Evolutionary conservation across 2,329 filamentous ascomycete genomes (phyloP).

Genomic region (Fusarium sp.): DNA sequence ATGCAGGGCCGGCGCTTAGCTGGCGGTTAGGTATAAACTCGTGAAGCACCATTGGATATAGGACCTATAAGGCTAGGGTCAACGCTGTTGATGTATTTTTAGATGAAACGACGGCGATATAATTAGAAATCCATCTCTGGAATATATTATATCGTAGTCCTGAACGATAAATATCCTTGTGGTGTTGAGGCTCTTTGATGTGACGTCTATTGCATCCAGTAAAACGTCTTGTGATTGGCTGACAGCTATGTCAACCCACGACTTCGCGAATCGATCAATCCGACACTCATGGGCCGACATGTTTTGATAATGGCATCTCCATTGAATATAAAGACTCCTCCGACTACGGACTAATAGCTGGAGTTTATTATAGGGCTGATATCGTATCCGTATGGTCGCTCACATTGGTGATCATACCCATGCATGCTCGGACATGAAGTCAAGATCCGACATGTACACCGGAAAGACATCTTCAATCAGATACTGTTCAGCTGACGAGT

Average conservation of each 20-base stretch:
- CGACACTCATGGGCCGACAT: background rate
- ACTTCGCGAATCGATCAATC: conserved; percentile 3
- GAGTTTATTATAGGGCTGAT: conserved; percentile 6
- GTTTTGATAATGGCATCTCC: background rate
- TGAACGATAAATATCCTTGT: conserved; percentile 10
- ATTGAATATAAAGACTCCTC: background rate
- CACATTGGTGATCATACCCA: background rate
- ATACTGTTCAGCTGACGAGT: conserved; percentile 13
- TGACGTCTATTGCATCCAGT: conserved; percentile 20
- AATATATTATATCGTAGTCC: background rate
- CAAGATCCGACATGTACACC: conserved; percentile 10
- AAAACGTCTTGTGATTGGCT: conserved; percentile 36
- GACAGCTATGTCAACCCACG: background rate
- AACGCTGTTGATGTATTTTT: conserved; percentile 25
- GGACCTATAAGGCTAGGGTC: conserved; percentile 5
- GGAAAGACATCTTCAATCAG: conserved; percentile 15
- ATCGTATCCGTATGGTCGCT: background rate
- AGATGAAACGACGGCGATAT: conserved; percentile 12
- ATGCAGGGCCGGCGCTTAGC: conserved; percentile 42
- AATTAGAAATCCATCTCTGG: conserved; percentile 13
- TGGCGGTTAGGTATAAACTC: conserved; percentile 35
- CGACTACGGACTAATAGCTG: background rate
- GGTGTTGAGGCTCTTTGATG: conserved; percentile 45
- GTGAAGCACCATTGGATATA: conserved; percentile 28
- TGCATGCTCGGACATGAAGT: conserved; percentile 4